Percentiles rank a stretch among this genome's conserved stretches.
These are phyloP conservation scores for Fraxinus americana DNA, from an alignment of 257 asterid genomes.

Conservation along the genomic window DNA sequence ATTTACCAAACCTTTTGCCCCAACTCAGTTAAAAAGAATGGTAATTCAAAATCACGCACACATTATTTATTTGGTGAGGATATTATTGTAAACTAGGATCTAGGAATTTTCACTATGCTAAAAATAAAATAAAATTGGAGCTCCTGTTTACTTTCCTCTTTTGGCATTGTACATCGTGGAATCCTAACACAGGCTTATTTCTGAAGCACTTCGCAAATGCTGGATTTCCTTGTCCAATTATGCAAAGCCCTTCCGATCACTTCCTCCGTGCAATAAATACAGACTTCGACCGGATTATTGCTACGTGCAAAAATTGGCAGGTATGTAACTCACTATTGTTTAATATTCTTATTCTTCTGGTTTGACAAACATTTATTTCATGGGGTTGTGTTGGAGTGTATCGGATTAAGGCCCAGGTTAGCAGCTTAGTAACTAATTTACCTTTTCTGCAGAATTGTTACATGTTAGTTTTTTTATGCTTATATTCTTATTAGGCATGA, in stretches of 20 bases:
- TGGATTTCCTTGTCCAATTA: slow-evolving; percentile 99
- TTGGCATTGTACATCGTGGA: slow-evolving; percentile 8
- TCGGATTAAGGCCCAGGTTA: slow-evolving; percentile 16
- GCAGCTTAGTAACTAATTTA: slow-evolving; percentile 12
- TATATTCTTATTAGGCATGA: not conserved
- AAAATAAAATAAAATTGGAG: not conserved
- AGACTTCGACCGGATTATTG: slow-evolving; percentile 93
- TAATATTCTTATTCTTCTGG: slow-evolving; percentile 9
- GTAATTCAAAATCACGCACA: not conserved
- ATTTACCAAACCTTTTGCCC: not conserved
- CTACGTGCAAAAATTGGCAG: slow-evolving; percentile 99
- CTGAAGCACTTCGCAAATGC: slow-evolving; percentile 98
- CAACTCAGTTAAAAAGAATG: slow-evolving; percentile 5
- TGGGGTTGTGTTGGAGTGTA: not conserved
- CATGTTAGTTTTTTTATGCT: slow-evolving; percentile 18
- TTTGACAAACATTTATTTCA: slow-evolving; percentile 18
- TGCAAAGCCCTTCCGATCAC: slow-evolving; percentile 99
- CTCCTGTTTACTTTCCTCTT: slow-evolving; percentile 4
- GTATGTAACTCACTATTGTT: slow-evolving; percentile 34
- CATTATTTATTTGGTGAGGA: slow-evolving; percentile 1
- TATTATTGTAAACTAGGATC: slow-evolving; percentile 13
- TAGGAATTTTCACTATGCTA: not conserved
- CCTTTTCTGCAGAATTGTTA: slow-evolving; percentile 14
- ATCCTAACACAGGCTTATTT: slow-evolving; percentile 17
- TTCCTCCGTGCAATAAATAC: slow-evolving; percentile 97